Conservation (phyloP, 306 rosid species). For the Lathyrus aphaca region DNA sequence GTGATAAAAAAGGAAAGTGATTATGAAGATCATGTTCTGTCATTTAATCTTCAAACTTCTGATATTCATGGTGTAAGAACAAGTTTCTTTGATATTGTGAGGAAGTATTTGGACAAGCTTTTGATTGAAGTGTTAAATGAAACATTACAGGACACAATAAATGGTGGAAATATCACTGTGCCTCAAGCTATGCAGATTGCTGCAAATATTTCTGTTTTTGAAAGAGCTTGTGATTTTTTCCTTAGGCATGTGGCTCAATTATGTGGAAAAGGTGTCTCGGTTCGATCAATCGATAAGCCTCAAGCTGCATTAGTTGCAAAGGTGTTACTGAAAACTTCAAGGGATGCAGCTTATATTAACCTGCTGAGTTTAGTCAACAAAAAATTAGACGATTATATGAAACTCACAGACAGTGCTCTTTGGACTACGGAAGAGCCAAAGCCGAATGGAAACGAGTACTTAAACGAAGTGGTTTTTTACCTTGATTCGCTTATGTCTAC, state of each 20-base stretch:
- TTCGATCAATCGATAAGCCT: constrained; percentile 65
- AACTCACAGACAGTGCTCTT: constrained; percentile 58
- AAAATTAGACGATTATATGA: constrained; percentile 77
- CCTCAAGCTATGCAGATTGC: constrained; percentile 98
- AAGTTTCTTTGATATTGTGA: constrained; percentile 61
- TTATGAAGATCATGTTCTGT: constrained; percentile 68
- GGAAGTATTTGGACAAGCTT: constrained; percentile 70
- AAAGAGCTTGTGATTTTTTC: constrained; percentile 92
- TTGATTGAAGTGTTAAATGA: constrained; percentile 75
- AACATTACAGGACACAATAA: constrained; percentile 60
- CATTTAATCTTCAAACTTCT: constrained; percentile 72
- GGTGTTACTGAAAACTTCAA: constrained; percentile 67
- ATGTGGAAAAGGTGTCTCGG: constrained; percentile 62
- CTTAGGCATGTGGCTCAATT: constrained; percentile 72
- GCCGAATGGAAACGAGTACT: constrained; percentile 67
- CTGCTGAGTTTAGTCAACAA: constrained; percentile 61
- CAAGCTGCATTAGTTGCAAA: constrained; percentile 79
- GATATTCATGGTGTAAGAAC: constrained; percentile 64
- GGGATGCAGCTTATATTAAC: constrained; percentile 75
- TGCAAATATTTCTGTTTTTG: constrained; percentile 81
- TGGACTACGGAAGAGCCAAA: constrained; percentile 83
- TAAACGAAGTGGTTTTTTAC: constrained; percentile 75
- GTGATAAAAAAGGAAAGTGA: constrained; percentile 78
- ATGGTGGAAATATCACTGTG: constrained; percentile 59
- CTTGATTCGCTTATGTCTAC: constrained; percentile 85